These are phyloP conservation scores for Euryodendron excelsum DNA, from an alignment of 148 eudicot genomes.

Conservation along the genomic window DNA sequence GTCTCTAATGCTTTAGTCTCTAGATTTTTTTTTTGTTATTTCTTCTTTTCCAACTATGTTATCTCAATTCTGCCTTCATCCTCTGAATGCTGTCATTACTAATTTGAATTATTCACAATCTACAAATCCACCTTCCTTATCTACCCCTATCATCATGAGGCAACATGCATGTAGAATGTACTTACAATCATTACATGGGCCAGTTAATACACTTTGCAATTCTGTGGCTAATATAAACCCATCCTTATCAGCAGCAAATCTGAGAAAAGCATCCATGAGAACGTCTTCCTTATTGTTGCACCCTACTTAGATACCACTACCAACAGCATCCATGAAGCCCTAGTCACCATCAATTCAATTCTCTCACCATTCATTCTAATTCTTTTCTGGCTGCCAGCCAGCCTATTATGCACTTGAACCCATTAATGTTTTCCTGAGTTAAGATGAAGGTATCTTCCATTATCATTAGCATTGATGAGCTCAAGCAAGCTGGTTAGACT, in stretches of 20 bases:
- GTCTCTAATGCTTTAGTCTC: too few species aligned
- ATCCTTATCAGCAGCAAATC: background rate
- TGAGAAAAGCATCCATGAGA: background rate
- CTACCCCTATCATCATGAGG: background rate
- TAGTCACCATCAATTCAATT: background rate
- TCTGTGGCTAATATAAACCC: background rate
- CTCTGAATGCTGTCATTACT: background rate
- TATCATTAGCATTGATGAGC: too few species aligned
- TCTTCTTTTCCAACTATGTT: background rate
- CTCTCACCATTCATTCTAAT: background rate
- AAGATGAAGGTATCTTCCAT: background rate
- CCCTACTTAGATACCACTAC: background rate
- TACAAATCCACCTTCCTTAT: background rate
- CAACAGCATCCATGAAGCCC: background rate
- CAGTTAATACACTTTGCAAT: background rate
- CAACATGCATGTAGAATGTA: background rate
- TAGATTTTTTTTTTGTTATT: too few species aligned
- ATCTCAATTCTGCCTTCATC: background rate
- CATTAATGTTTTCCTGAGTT: background rate
- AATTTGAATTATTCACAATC: background rate
- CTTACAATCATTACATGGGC: background rate
- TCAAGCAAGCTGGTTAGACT: too few species aligned
- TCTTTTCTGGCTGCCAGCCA: background rate
- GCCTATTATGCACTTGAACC: background rate
- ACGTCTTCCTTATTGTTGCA: background rate